Evolutionary conservation across 352 stramenopile species (phyloP).

Genomic region (Pythium phragmiticola): DNA sequence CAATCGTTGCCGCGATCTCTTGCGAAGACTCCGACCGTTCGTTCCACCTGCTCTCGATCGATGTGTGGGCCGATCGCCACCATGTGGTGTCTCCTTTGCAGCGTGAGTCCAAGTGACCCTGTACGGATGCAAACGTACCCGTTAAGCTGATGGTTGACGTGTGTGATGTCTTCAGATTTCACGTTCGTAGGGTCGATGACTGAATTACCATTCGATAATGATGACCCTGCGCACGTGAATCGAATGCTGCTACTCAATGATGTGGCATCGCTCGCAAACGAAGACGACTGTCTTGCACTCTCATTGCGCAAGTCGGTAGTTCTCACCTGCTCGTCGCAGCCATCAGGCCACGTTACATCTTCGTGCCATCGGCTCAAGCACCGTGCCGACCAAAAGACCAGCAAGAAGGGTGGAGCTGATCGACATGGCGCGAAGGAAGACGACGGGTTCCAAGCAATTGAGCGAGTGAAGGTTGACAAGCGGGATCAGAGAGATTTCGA

Average conservation of each 20-base stretch:
- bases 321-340: not conserved
- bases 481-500: constrained; percentile 11
- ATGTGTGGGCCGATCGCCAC: not conserved
- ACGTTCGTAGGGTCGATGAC: constrained; percentile 9
- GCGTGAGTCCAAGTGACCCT: constrained; percentile 10
- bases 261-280: not conserved
- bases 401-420: constrained; percentile 26
- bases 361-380: constrained; percentile 28
- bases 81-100: constrained; percentile 12
- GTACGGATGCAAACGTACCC: not conserved
- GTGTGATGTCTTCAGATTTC: constrained; percentile 15
- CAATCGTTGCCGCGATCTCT: constrained; percentile 21
- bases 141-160: not conserved
- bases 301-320: constrained; percentile 20
- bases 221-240: not conserved
- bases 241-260: constrained; percentile 16
- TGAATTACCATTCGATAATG: not conserved
- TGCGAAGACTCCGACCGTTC: constrained; percentile 46
- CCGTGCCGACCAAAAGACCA: constrained; percentile 22
- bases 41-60: constrained; percentile 55
- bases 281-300: constrained; percentile 3
- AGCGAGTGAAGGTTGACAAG: constrained; percentile 45
- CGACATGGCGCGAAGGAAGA: constrained; percentile 11
- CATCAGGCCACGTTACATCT: not conserved
- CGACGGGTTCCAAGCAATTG: constrained; percentile 42